Percentiles rank a stretch among this genome's conserved stretches.
phyloP scores from a whole-genome alignment of 163 green algal species.

The Volvox carteri region DNA sequence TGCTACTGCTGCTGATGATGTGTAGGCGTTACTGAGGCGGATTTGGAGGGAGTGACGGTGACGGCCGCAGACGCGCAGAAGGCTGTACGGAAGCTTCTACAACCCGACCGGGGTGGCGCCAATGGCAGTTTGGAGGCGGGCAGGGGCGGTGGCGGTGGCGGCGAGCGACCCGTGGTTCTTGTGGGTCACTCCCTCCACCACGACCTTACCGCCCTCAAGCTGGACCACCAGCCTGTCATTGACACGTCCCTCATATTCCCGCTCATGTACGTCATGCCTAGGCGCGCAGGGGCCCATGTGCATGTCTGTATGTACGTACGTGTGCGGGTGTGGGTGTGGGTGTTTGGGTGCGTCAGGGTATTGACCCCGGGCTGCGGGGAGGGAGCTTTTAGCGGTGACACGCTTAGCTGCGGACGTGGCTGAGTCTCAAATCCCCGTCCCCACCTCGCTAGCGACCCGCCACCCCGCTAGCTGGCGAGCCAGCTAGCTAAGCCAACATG shows the following conservation, averaged over 20 bases:
- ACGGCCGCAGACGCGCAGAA: conserved; percentile 58
- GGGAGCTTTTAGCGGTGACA: too few relatives aligned
- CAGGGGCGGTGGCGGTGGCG: conserved; percentile 12
- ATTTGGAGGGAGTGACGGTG: conserved; percentile 56
- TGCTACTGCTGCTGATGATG: too few relatives aligned
- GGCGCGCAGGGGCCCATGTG: neutral
- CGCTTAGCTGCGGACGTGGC: too few relatives aligned
- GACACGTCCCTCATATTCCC: conserved; percentile 82
- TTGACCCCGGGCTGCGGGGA: too few relatives aligned
- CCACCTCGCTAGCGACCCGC: too few relatives aligned
- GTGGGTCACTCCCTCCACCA: conserved; percentile 80
- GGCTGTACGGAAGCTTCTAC: conserved; percentile 58
- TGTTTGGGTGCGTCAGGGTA: too few relatives aligned
- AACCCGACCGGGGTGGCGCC: too few relatives aligned
- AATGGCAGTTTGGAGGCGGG: too few relatives aligned
- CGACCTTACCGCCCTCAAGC: conserved; percentile 73
- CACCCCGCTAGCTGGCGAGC: neutral
- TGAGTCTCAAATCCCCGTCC: neutral
- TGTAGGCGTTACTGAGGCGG: conserved; percentile 23
- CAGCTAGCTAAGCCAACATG: neutral
- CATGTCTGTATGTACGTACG: neutral
- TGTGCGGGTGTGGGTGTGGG: neutral
- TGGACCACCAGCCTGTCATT: conserved; percentile 75
- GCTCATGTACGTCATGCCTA: conserved; percentile 61
- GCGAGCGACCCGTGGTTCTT: conserved; percentile 35